Conservation (phyloP, 768 basidiomycete species). For the Boletus bicolor region DNA sequence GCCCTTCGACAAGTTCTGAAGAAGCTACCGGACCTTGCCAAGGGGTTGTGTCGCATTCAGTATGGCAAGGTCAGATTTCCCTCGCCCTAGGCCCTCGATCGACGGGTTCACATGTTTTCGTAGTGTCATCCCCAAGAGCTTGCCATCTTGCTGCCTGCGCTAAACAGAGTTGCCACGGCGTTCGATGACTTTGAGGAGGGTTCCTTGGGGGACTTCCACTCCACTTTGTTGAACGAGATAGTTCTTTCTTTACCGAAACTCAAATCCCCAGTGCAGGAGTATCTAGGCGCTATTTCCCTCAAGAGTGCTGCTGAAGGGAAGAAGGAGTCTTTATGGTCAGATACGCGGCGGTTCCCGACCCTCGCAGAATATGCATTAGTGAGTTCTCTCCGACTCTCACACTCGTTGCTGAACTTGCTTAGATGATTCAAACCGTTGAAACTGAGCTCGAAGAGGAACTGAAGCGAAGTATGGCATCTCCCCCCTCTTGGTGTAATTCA, state of each 20-base stretch:
- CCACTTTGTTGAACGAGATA: conserved; percentile 66
- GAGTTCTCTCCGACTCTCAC: conserved; percentile 18
- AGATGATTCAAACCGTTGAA: conserved; percentile 70
- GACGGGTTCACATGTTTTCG: neutral
- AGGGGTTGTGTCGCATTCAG: conserved; percentile 83
- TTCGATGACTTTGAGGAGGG: conserved; percentile 50
- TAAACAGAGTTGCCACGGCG: conserved; percentile 63
- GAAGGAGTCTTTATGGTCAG: conserved; percentile 69
- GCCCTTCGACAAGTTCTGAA: conserved; percentile 67
- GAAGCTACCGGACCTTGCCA: conserved; percentile 82
- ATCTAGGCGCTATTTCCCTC: conserved; percentile 56
- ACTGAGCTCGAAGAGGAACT: conserved; percentile 73
- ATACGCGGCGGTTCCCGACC: conserved; percentile 47
- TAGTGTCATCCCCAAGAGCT: conserved; percentile 86
- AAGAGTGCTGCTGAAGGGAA: conserved; percentile 62
- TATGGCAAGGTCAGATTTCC: conserved; percentile 73
- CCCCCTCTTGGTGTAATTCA: neutral
- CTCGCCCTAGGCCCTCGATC: neutral
- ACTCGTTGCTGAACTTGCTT: neutral
- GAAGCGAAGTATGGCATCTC: conserved; percentile 46
- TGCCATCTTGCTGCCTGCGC: conserved; percentile 67
- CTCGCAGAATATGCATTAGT: conserved; percentile 64
- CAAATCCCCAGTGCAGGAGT: conserved; percentile 46
- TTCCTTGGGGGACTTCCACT: conserved; percentile 55
- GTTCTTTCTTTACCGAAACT: conserved; percentile 66